Evolutionary conservation across 495 filamentous ascomycete species (phyloP).

Genomic region (Neurospora sp.): DNA sequence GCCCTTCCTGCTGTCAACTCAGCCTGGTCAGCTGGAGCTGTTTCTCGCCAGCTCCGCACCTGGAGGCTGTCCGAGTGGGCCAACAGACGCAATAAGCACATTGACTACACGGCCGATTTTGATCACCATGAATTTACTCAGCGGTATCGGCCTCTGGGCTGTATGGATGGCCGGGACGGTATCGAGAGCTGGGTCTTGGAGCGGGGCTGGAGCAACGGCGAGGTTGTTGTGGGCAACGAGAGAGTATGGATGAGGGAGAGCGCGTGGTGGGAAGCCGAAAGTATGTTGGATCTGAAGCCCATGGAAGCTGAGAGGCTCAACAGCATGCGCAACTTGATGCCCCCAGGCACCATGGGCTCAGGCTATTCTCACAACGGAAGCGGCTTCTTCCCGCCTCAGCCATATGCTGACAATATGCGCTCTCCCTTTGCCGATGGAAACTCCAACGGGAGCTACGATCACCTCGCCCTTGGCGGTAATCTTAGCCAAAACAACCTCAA

Average conservation of each 20-base stretch:
- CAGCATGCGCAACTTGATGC: constrained; percentile 40
- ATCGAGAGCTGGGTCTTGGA: constrained; percentile 94
- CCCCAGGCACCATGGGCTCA: constrained; percentile 41
- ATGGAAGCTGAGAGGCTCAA: constrained; percentile 30
- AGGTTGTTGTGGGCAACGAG: constrained; percentile 81
- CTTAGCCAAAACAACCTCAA: constrained; percentile 46
- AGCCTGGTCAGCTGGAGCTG: constrained; percentile 81
- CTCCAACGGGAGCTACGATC: constrained; percentile 58
- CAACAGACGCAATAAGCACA: constrained; percentile 77
- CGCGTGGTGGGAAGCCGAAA: constrained; percentile 97
- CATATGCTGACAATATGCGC: constrained; percentile 1
- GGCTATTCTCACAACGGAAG: constrained; percentile 56
- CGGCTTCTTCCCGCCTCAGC: constrained; percentile 59
- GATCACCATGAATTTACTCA: constrained; percentile 83
- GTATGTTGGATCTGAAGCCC: constrained; percentile 86
- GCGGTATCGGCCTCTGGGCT: constrained; percentile 75
- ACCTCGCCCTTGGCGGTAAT: constrained; percentile 55
- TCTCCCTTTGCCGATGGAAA: constrained; percentile 41
- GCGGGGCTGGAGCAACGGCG: constrained; percentile 95
- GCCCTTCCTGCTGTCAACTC: constrained; percentile 49
- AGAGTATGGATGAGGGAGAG: constrained; percentile 91
- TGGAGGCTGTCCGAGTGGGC: constrained; percentile 96
- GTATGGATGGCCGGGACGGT: constrained; percentile 81
- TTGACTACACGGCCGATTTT: constrained; percentile 97
- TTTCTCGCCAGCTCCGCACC: constrained; percentile 82